These are phyloP conservation scores for Solanum tarapatanum DNA, from an alignment of 257 asterid genomes.

Conservation along the genomic window DNA sequence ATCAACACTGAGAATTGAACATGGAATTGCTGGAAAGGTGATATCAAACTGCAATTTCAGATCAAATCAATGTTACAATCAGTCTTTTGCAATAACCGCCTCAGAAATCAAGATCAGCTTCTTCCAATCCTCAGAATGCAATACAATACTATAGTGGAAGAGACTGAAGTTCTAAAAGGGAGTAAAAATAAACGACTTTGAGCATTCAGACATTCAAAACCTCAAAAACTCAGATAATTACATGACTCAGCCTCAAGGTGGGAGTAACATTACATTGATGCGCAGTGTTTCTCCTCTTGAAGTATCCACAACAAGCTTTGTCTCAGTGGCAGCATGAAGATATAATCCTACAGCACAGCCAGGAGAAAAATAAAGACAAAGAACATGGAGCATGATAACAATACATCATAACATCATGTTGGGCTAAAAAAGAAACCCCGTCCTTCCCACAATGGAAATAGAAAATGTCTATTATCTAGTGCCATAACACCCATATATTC, in stretches of 20 bases:
- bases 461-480: not conserved
- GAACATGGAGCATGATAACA: not conserved
- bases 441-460: not conserved
- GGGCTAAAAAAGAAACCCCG: not conserved
- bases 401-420: not conserved
- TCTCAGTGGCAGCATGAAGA: slow-evolving; percentile 77
- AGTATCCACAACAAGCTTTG: slow-evolving; percentile 82
- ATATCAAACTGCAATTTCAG: slow-evolving; percentile 87
- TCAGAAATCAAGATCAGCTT: not conserved
- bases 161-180: not conserved
- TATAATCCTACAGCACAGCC: slow-evolving; percentile 50
- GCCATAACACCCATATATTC: not conserved
- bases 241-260: not conserved
- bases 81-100: not conserved
- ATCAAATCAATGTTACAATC: slow-evolving; percentile 14
- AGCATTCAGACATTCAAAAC: not conserved
- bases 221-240: not conserved
- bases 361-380: not conserved
- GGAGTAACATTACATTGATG: slow-evolving; percentile 54
- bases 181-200: not conserved
- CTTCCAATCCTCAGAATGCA: not conserved
- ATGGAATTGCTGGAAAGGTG: slow-evolving; percentile 92
- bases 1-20: slow-evolving; percentile 88
- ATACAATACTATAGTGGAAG: not conserved
- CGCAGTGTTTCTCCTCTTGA: slow-evolving; percentile 97